Evolutionary conservation across 1,139 yeast species (phyloP), one percentile per base, ranked within the genome.

Genomic region (Candida tropicalis): DNA sequence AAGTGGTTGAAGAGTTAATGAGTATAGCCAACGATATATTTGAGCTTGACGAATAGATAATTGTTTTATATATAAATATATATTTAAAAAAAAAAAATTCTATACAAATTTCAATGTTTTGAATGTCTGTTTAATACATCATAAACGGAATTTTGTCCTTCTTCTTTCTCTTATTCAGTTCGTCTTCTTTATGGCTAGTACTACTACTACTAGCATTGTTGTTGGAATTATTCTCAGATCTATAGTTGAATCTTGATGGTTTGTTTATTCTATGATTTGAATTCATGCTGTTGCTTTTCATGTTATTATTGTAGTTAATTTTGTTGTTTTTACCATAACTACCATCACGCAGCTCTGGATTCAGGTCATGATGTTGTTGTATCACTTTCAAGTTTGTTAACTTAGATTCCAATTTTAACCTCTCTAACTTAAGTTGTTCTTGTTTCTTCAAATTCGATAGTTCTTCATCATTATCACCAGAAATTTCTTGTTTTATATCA

Each of bases 21-120:
- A 65, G 74, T 50, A 89, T 88, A 56, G 93, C 96, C n/a, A 82
- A 80, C 51, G 95, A 87, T 48, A 90, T 91, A 32, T 90, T 90
- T 60, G 96, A 89, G 55, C 84, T 90, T 20, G 79, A 72, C 42
- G 76, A 70, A n/a, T 66, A 29, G 36, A 38, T 35, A 12, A 12
- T n/a, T 22, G 20, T 20, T 16, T 27, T 27, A 13, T 27, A 28
- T 12, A 18, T 10, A 16, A 16, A 28, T 12, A 29, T 15, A 34
- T 24, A 24, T 39, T 11, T 31, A 28, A 17, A 26, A 31, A 42
- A 24, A 26, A 17, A 31, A 15, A 39, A 13, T n/a, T n/a, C n/a
- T n/a, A n/a, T n/a, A n/a, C n/a, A n/a, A n/a, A n/a, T n/a, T n/a
- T n/a, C n/a, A n/a, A n/a, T n/a, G n/a, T n/a, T n/a, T n/a, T n/a